Base-by-base conservation (phyloP, 352 stramenopile species). In the Pilasporangium apinafurcum region DNA sequence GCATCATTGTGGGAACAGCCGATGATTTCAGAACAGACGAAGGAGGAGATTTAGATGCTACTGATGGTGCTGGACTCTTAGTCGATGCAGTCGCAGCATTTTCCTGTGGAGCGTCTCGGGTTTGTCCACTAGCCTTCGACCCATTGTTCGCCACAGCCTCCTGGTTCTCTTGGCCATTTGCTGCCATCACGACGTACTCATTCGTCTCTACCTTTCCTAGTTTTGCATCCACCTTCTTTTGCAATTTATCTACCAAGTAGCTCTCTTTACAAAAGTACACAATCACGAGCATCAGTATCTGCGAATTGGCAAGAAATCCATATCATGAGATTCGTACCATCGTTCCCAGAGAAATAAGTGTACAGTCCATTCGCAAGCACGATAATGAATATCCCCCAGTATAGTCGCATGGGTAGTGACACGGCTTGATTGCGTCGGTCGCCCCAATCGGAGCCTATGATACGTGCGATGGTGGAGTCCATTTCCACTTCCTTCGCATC, bases 391-490 rank as follows among this genome's bases (percentile, higher is more conserved):
- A 85, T 18, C 29, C 77, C 21, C 76, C 76, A 88, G 48, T 88
- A 88, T 14, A 88, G 36, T 21, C 75, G 77, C 76, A 88, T 88
- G 33, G 69, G 56, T 25, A 80, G 37, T 31, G 76, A 80, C 39
- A 88, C 63, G 18, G 55, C 56, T 60, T 88, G 76, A 24, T 67
- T 64, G 30, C 73, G 72, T 16, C 76, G 76, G 42, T 88, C 76
- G 30, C 65, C 76, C 76, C 76, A 88, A 51, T 88, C 76, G 6
- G 76, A 88, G 34, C 76, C 76, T 21, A 88, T 77, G 52, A 88
- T 63, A 28, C 76, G 73, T 44, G 69, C 69, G 12, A 83, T 52
- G 4, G 69, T 76, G 48, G 69, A 78, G 46, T 83, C 69, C 43
- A 78, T 35, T 34, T 83, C 66, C 9, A 71, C 53, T 32, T 75